phyloP scores from a whole-genome alignment of 2,329 filamentous ascomycete genomes.

The Grosmannia clavigera region DNA sequence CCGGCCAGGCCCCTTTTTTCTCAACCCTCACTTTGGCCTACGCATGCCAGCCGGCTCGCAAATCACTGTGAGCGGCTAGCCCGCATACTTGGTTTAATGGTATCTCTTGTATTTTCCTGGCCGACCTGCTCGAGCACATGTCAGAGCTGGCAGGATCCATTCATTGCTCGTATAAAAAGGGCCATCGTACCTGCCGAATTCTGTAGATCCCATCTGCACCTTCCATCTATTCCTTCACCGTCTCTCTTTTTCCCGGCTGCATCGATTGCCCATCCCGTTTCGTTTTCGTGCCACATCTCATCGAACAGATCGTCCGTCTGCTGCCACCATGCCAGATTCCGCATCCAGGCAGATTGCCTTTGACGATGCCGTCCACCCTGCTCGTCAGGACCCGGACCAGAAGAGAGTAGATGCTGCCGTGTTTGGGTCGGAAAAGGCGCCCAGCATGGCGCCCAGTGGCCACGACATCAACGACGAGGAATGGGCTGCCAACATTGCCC shows the following conservation, averaged over 20 bases:
- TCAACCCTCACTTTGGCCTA: no score
- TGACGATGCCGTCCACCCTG: slow-evolving; percentile 2
- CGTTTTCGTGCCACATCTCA: no score
- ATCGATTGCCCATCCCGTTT: background rate
- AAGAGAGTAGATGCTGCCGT: background rate
- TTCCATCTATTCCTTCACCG: background rate
- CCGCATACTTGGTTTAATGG: background rate
- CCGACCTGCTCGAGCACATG: no score
- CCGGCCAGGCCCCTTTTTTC: no score
- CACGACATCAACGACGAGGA: slow-evolving; percentile 11
- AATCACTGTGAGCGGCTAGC: background rate
- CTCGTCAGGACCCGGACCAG: background rate
- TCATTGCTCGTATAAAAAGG: background rate
- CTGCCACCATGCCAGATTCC: background rate
- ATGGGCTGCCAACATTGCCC: slow-evolving; percentile 8
- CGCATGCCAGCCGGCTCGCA: no score
- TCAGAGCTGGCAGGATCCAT: no score
- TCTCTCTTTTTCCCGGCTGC: background rate
- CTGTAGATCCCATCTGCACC: background rate
- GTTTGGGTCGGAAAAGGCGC: background rate
- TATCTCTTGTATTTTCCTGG: background rate
- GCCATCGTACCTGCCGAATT: background rate
- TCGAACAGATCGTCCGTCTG: background rate
- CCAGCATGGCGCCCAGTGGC: background rate
- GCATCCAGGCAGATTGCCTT: slow-evolving; percentile 2